Conservation (phyloP, 2,329 filamentous ascomycete species). For the Monosporascus ibericus region DNA sequence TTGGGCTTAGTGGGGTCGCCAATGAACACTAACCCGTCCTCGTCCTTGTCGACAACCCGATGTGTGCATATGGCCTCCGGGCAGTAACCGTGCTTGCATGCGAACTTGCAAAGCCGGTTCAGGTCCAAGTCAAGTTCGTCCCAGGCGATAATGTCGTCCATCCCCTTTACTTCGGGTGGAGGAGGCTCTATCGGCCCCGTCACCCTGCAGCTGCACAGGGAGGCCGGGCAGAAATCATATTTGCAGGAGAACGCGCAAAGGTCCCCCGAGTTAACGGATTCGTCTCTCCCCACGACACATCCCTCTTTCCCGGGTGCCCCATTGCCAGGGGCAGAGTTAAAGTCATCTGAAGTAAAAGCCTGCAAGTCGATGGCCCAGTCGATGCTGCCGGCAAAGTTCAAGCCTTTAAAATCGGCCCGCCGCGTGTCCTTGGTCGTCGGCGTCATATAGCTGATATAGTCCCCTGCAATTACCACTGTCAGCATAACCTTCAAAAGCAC, state of each 20-base stretch:
- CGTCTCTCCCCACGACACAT: constrained; percentile 5
- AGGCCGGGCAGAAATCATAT: constrained; percentile 9
- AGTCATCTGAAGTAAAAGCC: constrained; percentile 4
- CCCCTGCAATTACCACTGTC: background rate
- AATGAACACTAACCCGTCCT: no score
- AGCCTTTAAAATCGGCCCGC: constrained; percentile 8
- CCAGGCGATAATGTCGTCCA: constrained; percentile 5
- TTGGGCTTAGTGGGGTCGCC: background rate
- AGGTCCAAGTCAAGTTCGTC: constrained; percentile 11
- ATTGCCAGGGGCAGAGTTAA: background rate
- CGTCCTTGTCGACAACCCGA: background rate
- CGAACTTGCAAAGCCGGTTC: constrained; percentile 12
- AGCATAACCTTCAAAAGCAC: no score
- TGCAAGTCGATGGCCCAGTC: constrained; percentile 30
- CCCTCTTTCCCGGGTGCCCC: constrained; percentile 1
- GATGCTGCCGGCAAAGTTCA: constrained; percentile 22
- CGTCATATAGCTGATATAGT: constrained; percentile 9
- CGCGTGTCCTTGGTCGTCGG: constrained; percentile 17
- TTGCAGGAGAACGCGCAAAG: constrained; percentile 11
- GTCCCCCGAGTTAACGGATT: constrained; percentile 1
- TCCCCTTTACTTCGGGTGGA: constrained; percentile 11
- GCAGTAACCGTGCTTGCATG: constrained; percentile 14
- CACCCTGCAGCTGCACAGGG: constrained; percentile 9
- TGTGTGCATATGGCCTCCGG: constrained; percentile 9
- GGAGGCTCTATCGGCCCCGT: constrained; percentile 10